Evolutionary conservation across 2,329 filamentous ascomycete species (phyloP).

Genomic region (Talaromyces sp.): DNA sequence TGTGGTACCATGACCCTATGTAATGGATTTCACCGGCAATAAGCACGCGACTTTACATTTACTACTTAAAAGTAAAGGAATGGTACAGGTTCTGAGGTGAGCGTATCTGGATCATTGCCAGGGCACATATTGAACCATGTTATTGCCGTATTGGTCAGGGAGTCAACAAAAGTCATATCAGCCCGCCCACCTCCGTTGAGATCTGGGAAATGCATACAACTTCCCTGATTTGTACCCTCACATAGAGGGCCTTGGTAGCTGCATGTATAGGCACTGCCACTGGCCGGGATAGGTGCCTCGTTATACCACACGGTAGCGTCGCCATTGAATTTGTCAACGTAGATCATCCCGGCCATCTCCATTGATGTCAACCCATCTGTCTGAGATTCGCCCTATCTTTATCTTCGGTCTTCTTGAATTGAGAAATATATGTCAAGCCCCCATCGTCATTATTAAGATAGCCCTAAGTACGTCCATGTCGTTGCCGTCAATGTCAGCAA

Average conservation of each 20-base stretch:
- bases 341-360: conserved; percentile 16
- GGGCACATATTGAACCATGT: conserved; percentile 5
- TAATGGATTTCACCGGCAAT: too few species aligned
- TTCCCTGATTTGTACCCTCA: background rate
- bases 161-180: background rate
- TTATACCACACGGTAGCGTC: background rate
- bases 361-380: conserved; percentile 37
- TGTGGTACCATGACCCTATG: too few species aligned
- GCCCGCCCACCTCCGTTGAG: background rate
- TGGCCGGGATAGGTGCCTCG: background rate
- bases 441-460: conserved; percentile 21
- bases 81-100: too few species aligned
- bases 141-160: background rate
- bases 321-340: background rate
- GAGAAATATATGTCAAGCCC: conserved; percentile 17
- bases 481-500: conserved; percentile 18
- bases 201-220: background rate
- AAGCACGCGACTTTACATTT: too few species aligned
- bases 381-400: conserved; percentile 36
- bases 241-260: background rate
- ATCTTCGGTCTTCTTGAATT: conserved; percentile 27
- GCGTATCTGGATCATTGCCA: too few species aligned
- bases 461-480: conserved; percentile 23
- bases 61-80: too few species aligned
- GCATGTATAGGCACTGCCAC: background rate